A percentile compares a stretch with the other conserved stretches of the same genome.
Conservation (phyloP, 306 rosid genomes). For the Heteromeles arbutifolia region DNA sequence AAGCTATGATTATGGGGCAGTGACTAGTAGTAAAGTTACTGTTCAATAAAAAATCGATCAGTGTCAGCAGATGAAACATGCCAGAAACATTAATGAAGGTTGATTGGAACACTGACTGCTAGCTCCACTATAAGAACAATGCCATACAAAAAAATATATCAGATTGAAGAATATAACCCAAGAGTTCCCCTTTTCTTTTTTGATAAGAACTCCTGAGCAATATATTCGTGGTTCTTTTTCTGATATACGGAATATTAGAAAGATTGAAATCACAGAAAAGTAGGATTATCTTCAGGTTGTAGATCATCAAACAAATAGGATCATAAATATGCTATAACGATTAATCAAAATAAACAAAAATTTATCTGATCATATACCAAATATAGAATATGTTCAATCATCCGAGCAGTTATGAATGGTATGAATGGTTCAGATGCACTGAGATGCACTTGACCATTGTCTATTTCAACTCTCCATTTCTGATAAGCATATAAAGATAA, state of each 20-base stretch:
- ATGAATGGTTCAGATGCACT: too few relatives aligned
- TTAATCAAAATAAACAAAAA: background rate
- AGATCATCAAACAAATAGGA: background rate
- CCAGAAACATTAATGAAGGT: slow-evolving; percentile 1
- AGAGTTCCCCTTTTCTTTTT: background rate
- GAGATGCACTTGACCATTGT: too few relatives aligned
- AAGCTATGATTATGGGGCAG: slow-evolving; percentile 4
- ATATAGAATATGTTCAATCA: background rate
- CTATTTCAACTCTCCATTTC: too few relatives aligned
- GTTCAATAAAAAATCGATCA: slow-evolving; percentile 7
- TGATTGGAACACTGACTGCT: background rate
- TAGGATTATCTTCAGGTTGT: background rate
- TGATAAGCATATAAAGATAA: too few relatives aligned
- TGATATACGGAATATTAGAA: background rate
- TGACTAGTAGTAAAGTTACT: background rate
- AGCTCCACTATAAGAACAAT: background rate
- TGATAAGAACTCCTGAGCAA: background rate
- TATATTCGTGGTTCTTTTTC: background rate
- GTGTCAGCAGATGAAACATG: slow-evolving; percentile 8
- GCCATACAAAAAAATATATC: background rate
- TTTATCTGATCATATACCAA: background rate
- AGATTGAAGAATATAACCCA: background rate
- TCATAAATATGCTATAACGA: background rate
- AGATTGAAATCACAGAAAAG: background rate
- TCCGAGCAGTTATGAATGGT: background rate